A percentile compares a stretch with the other conserved stretches of the same genome.
These are phyloP conservation scores for Cryptococcus sp. DNA, from an alignment of 1,284 basidiomycete genomes.

Conservation along the genomic window DNA sequence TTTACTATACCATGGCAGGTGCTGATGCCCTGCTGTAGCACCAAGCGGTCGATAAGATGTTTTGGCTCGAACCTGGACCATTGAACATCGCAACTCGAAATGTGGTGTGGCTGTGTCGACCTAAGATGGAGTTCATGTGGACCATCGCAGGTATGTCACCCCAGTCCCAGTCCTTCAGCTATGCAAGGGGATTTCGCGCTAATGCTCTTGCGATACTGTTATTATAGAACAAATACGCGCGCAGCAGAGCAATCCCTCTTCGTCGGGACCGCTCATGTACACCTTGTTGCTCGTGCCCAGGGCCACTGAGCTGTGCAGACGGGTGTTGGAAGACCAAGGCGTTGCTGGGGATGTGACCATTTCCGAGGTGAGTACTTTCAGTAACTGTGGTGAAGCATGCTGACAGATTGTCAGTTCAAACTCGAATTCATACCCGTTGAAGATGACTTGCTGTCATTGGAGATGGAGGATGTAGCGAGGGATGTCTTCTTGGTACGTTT, in stretches of 20 bases:
- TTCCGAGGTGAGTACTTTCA: conserved; percentile 57
- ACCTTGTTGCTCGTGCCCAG: conserved; percentile 89
- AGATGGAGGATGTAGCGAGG: conserved; percentile 77
- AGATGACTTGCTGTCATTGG: conserved; percentile 84
- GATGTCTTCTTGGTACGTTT: conserved; percentile 76
- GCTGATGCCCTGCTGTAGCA: conserved; percentile 60
- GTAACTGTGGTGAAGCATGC: not conserved
- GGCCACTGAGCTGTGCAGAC: conserved; percentile 77
- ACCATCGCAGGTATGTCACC: conserved; percentile 78
- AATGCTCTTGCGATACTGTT: no score
- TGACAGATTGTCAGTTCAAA: conserved; percentile 62
- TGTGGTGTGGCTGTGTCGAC: conserved; percentile 90
- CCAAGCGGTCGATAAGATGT: conserved; percentile 99
- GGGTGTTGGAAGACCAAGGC: conserved; percentile 85
- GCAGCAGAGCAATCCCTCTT: conserved; percentile 62
- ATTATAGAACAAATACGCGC: conserved; percentile 81
- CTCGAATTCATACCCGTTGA: conserved; percentile 92
- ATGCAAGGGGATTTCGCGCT: no score
- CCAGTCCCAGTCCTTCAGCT: not conserved
- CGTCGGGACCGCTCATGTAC: conserved; percentile 60
- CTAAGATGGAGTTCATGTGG: conserved; percentile 80
- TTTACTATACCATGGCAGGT: no score
- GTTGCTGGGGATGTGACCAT: conserved; percentile 86
- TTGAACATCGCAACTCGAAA: conserved; percentile 81
- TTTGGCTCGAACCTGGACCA: conserved; percentile 92